phyloP scores from a whole-genome alignment of 768 basidiomycete genomes.

The Amanita inopinata region DNA sequence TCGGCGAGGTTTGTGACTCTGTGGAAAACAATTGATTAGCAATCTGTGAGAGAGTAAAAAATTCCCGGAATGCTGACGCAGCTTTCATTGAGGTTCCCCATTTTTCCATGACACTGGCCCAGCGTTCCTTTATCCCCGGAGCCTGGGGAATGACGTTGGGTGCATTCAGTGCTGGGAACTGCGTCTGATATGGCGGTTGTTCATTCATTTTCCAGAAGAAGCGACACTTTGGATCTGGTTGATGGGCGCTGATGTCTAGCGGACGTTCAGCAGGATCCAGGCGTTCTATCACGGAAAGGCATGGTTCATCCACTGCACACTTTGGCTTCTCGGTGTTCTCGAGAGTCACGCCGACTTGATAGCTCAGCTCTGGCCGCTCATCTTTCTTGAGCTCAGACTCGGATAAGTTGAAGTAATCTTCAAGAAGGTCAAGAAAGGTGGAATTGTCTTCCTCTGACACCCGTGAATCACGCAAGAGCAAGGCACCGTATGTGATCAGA shows the following conservation, averaged over 20 bases:
- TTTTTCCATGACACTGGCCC: constrained; percentile 67
- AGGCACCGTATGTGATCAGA: constrained; percentile 76
- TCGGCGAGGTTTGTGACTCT: constrained; percentile 83
- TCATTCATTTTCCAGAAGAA: constrained; percentile 86
- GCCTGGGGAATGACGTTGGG: constrained; percentile 75
- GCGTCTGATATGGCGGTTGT: constrained; percentile 65
- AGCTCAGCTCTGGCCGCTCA: constrained; percentile 77
- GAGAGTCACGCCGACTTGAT: constrained; percentile 92
- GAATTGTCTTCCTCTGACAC: constrained; percentile 77
- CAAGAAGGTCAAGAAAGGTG: constrained; percentile 78
- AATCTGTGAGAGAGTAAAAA: neutral
- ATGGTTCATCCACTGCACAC: constrained; percentile 77
- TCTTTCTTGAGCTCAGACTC: constrained; percentile 55
- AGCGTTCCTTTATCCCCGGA: constrained; percentile 43
- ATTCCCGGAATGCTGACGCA: constrained; percentile 47
- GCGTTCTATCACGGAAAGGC: constrained; percentile 65
- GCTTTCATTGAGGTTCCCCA: constrained; percentile 88
- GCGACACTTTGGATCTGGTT: constrained; percentile 90
- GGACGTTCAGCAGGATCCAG: constrained; percentile 77
- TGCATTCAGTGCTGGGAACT: constrained; percentile 69
- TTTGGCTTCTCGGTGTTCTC: constrained; percentile 92
- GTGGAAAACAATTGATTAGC: constrained; percentile 8
- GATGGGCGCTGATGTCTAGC: constrained; percentile 69
- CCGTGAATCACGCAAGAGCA: constrained; percentile 77
- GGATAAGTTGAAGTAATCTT: constrained; percentile 87